Base-by-base conservation (phyloP, 192 early-diverging fungal species). In the Podila verticillata region DNA sequence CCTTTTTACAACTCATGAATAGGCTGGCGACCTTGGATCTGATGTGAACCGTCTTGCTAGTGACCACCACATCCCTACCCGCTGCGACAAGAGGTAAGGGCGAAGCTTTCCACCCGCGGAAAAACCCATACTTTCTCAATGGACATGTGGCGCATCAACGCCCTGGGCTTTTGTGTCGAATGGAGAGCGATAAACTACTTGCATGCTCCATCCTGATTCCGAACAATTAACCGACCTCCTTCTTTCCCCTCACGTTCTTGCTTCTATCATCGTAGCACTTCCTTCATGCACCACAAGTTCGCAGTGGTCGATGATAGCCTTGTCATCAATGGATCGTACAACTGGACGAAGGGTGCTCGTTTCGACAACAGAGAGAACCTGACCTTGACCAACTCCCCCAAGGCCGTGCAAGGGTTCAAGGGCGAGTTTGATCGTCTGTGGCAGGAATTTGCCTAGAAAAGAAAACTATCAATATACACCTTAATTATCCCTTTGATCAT, bases 211-310 rank as follows among this genome's bases (percentile, higher is more conserved):
- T 44, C 39, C 39, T 44, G 39, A 44, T 44, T 44, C 39, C 39
- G 39, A 12, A 17, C 12, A 44, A 17, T 44, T 44, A 54, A 54
- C 24, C 10, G n/a, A 24, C 0, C 9, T 54, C 9, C 51, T 54
- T n/a, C 51, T 7, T 54, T 51, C 22, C 51, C 24, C 49, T 24
- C 51, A 54, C 51, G 15, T 47, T 0, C 7, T 5, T 7, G 48
- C n/a, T 17, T n/a, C 6, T 8, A 7, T 26, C 5, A 20, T 54
- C 8, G 57, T 63, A 86, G 84, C 26, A 61, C 63, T 19, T 82
- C 80, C 0, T 85, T 78, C 32, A 93, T 93, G 92, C 92, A 93
- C 65, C 86, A 91, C 63, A 93, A 93, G 73, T 93, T 93, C 81
- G 91, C 89, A 3, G 70, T 91, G 26, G 83, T 91, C 39, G 89